These are phyloP conservation scores for Marchantia polymorpha DNA, from an alignment of 225 moss, liverwort and hornwort genomes.

Conservation along the genomic window DNA sequence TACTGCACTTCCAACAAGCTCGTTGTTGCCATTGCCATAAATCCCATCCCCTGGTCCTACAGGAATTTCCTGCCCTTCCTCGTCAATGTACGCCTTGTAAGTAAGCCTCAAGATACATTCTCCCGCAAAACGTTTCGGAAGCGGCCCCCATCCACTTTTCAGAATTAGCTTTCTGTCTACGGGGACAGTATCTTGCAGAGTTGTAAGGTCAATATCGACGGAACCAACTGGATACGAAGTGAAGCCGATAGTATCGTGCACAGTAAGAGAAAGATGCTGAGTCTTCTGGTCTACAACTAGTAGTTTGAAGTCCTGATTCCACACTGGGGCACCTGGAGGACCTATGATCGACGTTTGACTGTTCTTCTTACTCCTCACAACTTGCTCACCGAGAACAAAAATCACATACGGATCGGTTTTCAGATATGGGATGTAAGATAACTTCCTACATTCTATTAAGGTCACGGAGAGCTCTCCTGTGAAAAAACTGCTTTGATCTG, in stretches of 20 bases:
- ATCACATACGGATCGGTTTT: conserved; percentile 93
- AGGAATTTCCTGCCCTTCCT: conserved; percentile 56
- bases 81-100: conserved; percentile 91
- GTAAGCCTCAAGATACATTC: conserved; percentile 74
- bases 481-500: conserved; percentile 55
- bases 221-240: conserved; percentile 48
- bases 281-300: conserved; percentile 67
- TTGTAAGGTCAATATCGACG: conserved; percentile 60
- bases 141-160: conserved; percentile 77
- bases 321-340: conserved; percentile 84
- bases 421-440: conserved; percentile 71
- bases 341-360: conserved; percentile 87
- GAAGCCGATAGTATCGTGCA: conserved; percentile 83
- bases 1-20: conserved; percentile 24
- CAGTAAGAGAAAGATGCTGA: conserved; percentile 70
- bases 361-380: conserved; percentile 84
- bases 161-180: conserved; percentile 71
- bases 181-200: conserved; percentile 87
- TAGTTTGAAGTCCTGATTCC: conserved; percentile 97
- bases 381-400: conserved; percentile 82
- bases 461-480: conserved; percentile 92
- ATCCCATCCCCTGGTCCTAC: conserved; percentile 17
- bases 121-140: conserved; percentile 75
- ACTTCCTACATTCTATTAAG: conserved; percentile 61
- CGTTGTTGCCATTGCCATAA: conserved; percentile 4